Evolutionary conservation across 2,329 filamentous ascomycete genomes (phyloP).

Genomic region (Cyanodermella asteris): DNA sequence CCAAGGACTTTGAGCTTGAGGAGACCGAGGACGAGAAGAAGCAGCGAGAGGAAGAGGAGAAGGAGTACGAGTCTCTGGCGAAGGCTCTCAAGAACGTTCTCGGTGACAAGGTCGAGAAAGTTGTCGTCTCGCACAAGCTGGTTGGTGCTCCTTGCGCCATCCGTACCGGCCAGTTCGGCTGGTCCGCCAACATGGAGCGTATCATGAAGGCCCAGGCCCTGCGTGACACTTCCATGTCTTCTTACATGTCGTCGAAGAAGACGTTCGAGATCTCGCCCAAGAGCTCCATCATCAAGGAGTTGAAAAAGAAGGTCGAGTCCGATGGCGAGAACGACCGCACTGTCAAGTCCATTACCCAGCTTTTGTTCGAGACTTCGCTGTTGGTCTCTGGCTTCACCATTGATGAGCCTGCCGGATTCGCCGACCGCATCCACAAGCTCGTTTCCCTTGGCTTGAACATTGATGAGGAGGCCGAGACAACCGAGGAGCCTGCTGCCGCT

Average conservation of each 20-base stretch:
- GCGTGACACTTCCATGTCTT: conserved; percentile 97
- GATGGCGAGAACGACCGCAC: conserved; percentile 98
- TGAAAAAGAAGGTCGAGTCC: conserved; percentile 96
- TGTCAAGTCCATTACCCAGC: conserved; percentile 96
- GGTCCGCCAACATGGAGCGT: conserved; percentile 99
- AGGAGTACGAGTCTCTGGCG: conserved; percentile 85
- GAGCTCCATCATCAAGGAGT: conserved; percentile 92
- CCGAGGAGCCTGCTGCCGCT: conserved; percentile 30
- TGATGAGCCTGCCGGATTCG: conserved; percentile 92
- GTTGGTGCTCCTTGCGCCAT: conserved; percentile 88
- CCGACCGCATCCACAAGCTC: conserved; percentile 99
- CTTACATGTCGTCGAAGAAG: conserved; percentile 99
- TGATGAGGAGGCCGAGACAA: conserved; percentile 69
- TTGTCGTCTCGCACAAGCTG: conserved; percentile 96
- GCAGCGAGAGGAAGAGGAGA: conserved; percentile 84
- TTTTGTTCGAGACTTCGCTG: conserved; percentile 96
- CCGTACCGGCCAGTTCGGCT: conserved; percentile 98
- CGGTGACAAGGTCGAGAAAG: conserved; percentile 99
- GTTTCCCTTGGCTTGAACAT: conserved; percentile 95
- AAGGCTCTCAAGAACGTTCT: conserved; percentile 99
- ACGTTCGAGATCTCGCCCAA: conserved; percentile 99
- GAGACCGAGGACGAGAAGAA: conserved; percentile 99
- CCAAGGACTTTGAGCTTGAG: conserved; percentile 99
- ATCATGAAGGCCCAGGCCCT: conserved; percentile 99
- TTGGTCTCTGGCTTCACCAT: conserved; percentile 99